Evolutionary conservation across 2,329 filamentous ascomycete genomes (phyloP), one percentile per base, ranked within the genome.

Genomic region (Aureobasidium mangrovei): DNA sequence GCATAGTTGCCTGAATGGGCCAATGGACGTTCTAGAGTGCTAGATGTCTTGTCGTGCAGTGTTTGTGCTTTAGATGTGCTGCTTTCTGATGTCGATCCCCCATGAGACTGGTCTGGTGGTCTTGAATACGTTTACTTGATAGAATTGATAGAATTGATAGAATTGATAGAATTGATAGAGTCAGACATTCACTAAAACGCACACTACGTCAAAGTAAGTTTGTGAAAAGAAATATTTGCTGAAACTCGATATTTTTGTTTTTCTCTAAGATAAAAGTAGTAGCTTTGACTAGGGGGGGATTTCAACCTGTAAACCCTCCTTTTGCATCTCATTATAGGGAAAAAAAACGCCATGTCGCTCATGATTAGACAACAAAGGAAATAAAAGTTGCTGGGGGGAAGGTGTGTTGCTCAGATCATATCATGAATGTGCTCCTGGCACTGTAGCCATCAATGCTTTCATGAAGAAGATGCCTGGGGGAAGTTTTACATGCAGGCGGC

Each of bases 401-500:
- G 18, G 18, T 18, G 18, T 18, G 18, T 18, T 18, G 18, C 18
- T 18, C 18, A 1, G 31, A 8, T 12, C 18, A 5, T 28, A 26
- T 39, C 35, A 39, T 49, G 27, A 26, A 40, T 29, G 46, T 49
- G 46, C 46, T 49, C 46, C 46, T n/a, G 46, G 46, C 46, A 49
- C 47, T 52, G 32, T 35, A 35, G 7, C 32, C 10, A 35, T 7
- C 7, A 12, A 35, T 35, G 7, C 32, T 7, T 35, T 7, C 7
- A 35, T 7, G 7, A 12, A 33, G 36, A 18, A 5, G 27, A 32
- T 33, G 12, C 41, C 9, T 28, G 7, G 12, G 26, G 4, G 18
- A 42, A 33, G 8, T 39, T 55, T 55, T 67, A 70, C 67, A 69
- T 70, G 65, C 67, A 70, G 42, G 67, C 67, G 52, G 67, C 67